These are phyloP conservation scores for Vinca major DNA, from an alignment of 305 asterid genomes.

Conservation along the genomic window DNA sequence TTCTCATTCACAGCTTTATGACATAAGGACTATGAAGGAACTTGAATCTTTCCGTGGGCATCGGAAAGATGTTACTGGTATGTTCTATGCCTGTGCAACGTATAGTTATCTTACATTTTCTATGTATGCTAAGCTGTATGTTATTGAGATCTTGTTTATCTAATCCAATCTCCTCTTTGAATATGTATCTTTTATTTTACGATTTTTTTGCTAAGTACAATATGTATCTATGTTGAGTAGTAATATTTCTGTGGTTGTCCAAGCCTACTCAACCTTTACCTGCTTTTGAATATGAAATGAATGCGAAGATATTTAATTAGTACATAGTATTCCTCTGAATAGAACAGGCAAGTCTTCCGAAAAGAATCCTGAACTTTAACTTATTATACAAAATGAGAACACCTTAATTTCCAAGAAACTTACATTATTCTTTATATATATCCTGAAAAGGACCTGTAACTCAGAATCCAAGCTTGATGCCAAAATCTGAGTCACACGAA, in stretches of 20 bases:
- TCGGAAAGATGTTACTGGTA: constrained; percentile 88
- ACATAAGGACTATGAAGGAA: constrained; percentile 98
- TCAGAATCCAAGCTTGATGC: not conserved
- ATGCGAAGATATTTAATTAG: not conserved
- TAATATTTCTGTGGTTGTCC: not conserved
- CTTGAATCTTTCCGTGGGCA: constrained; percentile 96
- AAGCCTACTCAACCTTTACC: not conserved
- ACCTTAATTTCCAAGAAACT: not conserved
- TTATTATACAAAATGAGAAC: not conserved
- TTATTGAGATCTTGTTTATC: not conserved
- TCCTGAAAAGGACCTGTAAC: not conserved
- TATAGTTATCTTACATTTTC: not conserved
- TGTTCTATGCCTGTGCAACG: constrained; percentile 29
- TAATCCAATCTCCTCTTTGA: constrained; percentile 11
- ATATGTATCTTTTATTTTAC: not conserved
- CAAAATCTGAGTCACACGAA: not conserved
- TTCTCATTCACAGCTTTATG: constrained; percentile 63
- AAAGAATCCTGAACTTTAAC: not conserved
- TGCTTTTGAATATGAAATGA: not conserved
- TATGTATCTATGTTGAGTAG: not conserved
- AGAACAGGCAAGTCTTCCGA: not conserved
- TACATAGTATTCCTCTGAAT: not conserved
- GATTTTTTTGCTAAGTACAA: no score
- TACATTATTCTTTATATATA: not conserved
- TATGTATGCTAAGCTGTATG: not conserved